Conservation (phyloP, 257 asterid genomes). For the Orobanche coerulescens region DNA sequence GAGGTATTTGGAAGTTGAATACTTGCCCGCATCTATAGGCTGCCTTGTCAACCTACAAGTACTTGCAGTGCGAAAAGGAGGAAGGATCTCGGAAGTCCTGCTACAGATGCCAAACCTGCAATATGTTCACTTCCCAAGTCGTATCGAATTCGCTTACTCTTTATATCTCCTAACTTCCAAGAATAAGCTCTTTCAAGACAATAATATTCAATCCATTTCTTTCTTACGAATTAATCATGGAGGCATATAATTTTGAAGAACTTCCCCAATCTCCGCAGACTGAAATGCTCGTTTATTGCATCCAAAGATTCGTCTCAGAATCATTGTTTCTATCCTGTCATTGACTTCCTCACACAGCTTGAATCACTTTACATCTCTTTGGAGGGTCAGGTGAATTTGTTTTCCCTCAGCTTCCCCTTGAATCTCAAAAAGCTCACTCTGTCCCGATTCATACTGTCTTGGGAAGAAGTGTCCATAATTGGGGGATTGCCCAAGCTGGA, state of each 20-base stretch:
- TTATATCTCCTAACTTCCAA: not conserved
- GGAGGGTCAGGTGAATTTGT: not conserved
- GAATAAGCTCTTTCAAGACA: not conserved
- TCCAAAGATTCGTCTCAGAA: not conserved
- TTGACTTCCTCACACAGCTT: not conserved
- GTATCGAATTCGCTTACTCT: not conserved
- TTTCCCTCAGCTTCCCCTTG: conserved; percentile 2
- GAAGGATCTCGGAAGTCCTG: not conserved
- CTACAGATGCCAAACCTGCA: not conserved
- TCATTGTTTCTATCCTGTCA: no score
- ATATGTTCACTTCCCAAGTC: not conserved
- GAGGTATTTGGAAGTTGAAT: not conserved
- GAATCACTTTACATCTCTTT: not conserved
- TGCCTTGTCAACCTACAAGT: not conserved
- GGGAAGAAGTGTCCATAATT: not conserved
- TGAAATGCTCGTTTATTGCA: not conserved
- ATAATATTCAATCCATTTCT: not conserved
- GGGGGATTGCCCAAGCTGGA: conserved; percentile 14
- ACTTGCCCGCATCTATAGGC: not conserved
- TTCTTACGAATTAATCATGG: not conserved
- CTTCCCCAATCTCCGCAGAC: not conserved
- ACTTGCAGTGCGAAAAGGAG: not conserved
- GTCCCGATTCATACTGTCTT: not conserved
- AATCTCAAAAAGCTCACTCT: conserved; percentile 16
- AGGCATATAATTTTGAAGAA: not conserved